Base-by-base conservation (phyloP, 805 yeast species). In the Candida krabiensis region DNA sequence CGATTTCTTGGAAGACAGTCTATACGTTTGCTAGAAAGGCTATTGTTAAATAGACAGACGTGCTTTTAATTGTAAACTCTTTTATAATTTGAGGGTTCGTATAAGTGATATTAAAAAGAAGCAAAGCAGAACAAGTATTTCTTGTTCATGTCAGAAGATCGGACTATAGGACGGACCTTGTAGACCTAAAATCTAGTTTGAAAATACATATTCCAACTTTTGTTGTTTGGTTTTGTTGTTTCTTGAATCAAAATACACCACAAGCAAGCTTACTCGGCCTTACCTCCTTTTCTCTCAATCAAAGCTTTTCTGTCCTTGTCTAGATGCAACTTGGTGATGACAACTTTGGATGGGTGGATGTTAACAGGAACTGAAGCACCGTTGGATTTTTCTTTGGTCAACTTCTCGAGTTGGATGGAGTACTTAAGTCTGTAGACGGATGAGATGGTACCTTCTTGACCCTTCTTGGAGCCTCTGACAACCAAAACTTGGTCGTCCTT, bases 281-380 rank as follows among this genome's bases (percentile, higher is more conserved):
- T 89, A 70, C 98, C 98, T 73, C 97, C 96, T 82, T 91, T 91
- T 85, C 96, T 89, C 70, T 79, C 80, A 68, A 91, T 87, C 77
- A 91, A 83, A 71, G 86, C 95, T 83, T 91, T 90, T 83, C 99
- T 86, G 86, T 91, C 96, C 79, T 86, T 86, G 84, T 91, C 97
- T 72, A 93, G 84, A 83, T 89, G 87, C 73, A 93, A 81, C 79
- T 88, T 88, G 78, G 98, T 93, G 75, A 93, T 87, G 74, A 91
- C 96, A 69, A 93, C 95, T 82, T 93, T 93, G 52, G 98, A 91
- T 70, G 99, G 96, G 80, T 91, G 96, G 60, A 93, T 80, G 85
- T 89, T 87, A 73, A 91, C 79, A 71, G 97, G 98, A 60, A 90
- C 86, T 50, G 96, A 80, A 66, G 96, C 95, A 77, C 97, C 98